Base-by-base conservation (phyloP, 1,139 yeast genomes). In the Eremothecium coryli region DNA sequence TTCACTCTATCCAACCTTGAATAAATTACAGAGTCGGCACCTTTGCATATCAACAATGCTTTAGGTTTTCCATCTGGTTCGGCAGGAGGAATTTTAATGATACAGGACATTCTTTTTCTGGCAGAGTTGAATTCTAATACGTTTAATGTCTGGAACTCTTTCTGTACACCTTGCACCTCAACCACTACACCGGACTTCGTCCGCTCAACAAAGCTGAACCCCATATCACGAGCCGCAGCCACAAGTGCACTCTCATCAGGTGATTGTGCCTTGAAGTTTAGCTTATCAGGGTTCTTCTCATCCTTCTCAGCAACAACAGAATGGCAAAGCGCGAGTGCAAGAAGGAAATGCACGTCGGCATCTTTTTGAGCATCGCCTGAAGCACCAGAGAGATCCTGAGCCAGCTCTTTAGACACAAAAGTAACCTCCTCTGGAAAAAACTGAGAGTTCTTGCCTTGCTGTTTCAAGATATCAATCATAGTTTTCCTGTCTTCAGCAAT, bases 241-340 rank as follows among this genome's bases (percentile, higher is more conserved):
- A 90, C 98, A 40, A 90, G 71, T 0, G 98, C 97, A 26, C 95
- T 93, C 60, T 90, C 98, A 63, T 90, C 98, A 1, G 98, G 98
- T n/a, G 95, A 82, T 59, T 90, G 97, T 0, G 98, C 97, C 54
- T 86, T 84, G 54, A 84, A 73, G 26, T 68, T 72, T 34, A 79
- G 60, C 29, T 64, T 66, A 1, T 73, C 76, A 17, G 82, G 81
- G 31, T 66, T 64, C 9, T 66, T 66, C 39, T 71, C 73, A 26
- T 68, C 66, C 38, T 70, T 66, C 47, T 82, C 97, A 9, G 94
- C 81, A 34, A 90, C 71, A 7, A 86, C 97, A 23, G 95, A 81
- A 56, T 90, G 96, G 58, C 98, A 90, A 25, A 90, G 64, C 0
- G 96, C 90, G 39, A 90, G 67, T 0, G 93, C 86, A 32, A 82